Evolutionary conservation across 306 rosid genomes (phyloP).

Genomic region (Rosa lucieae): DNA sequence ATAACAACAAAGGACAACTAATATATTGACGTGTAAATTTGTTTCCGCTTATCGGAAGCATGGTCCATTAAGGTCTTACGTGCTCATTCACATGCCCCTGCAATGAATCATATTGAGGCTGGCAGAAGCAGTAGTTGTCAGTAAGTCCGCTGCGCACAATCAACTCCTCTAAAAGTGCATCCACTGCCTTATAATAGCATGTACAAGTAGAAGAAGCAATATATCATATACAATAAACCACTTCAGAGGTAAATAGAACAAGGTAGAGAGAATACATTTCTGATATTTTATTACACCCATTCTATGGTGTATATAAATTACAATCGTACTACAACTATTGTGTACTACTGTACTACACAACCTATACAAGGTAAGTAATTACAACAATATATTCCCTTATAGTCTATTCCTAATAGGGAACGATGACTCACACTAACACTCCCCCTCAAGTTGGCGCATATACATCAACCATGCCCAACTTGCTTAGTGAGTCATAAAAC

Average conservation of each 20-base stretch:
- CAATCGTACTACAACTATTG: too few species aligned
- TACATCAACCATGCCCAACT: too few species aligned
- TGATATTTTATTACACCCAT: too few species aligned
- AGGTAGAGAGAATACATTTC: too few species aligned
- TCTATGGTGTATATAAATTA: too few species aligned
- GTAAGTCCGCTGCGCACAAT: constrained; percentile 87
- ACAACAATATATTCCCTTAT: too few species aligned
- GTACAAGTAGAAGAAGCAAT: constrained; percentile 13
- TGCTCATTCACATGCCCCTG: constrained; percentile 98
- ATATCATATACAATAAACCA: constrained; percentile 15
- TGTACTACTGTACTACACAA: too few species aligned
- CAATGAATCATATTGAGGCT: constrained; percentile 85
- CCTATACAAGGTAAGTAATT: too few species aligned
- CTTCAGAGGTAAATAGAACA: not conserved
- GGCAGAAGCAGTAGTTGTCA: constrained; percentile 86
- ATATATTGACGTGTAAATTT: constrained; percentile 63
- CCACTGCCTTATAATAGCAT: constrained; percentile 62
- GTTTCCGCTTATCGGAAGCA: constrained; percentile 74
- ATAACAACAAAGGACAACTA: constrained; percentile 3
- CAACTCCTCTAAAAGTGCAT: constrained; percentile 83
- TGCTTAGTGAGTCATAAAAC: too few species aligned
- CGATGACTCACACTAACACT: too few species aligned
- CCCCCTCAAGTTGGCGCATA: too few species aligned
- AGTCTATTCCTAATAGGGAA: too few species aligned
- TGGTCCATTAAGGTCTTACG: constrained; percentile 82